A percentile compares a stretch with the other conserved stretches of the same genome.
Evolutionary conservation across 345 rosid genomes (phyloP).

Genomic region (Syzygium oleosum): DNA sequence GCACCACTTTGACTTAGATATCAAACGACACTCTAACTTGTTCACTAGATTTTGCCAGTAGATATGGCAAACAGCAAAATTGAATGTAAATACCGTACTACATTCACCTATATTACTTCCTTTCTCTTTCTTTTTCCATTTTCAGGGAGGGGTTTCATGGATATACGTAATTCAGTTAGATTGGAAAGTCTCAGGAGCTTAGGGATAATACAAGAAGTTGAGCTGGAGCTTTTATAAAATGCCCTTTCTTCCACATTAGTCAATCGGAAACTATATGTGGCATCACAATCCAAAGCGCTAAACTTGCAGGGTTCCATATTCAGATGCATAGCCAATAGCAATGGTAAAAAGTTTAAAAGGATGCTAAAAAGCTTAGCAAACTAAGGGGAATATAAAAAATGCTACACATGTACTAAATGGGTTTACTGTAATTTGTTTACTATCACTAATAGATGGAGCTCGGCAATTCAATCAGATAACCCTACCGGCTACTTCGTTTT

Average conservation of each 20-base stretch:
- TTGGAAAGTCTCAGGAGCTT: not conserved
- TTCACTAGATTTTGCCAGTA: not conserved
- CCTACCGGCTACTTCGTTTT: not conserved
- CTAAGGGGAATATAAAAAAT: not conserved
- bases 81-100: not conserved
- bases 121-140: not conserved
- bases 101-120: not conserved
- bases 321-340: not conserved
- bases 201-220: not conserved
- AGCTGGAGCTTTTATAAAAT: not conserved
- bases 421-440: not conserved
- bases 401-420: not conserved
- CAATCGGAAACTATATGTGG: not conserved
- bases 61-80: not conserved
- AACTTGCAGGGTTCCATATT: not conserved
- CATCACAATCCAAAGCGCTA: not conserved
- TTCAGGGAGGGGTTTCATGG: not conserved
- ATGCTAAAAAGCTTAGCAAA: not conserved
- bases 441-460: not conserved
- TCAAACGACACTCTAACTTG: not conserved
- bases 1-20: not conserved
- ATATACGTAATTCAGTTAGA: not conserved
- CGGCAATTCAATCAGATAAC: not conserved
- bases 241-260: not conserved
- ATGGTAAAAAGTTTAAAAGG: not conserved